Base-by-base conservation (phyloP, 345 rosid species). In the Lagerstroemia speciosa region DNA sequence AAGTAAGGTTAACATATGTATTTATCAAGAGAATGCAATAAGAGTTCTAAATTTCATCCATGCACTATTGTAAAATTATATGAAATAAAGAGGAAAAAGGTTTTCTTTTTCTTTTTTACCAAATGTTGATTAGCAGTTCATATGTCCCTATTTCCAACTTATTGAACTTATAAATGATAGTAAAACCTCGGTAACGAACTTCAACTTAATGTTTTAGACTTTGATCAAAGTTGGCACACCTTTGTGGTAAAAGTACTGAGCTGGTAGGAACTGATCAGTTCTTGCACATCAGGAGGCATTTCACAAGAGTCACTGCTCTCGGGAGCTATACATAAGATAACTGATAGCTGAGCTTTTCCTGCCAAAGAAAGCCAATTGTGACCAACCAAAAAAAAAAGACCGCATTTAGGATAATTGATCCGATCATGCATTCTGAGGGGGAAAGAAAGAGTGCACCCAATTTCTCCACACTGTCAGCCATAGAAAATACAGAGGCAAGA, bases 181-280 rank as follows among this genome's bases (percentile, higher is more conserved):
- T 32, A 58, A 5, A 17, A n/a, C n/a, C n/a, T n/a, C n/a, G n/a
- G n/a, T n/a, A n/a, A n/a, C n/a, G n/a, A 45, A 12, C 50, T 1
- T 53, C 3, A 1, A 22, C 6, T 53, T 53, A n/a, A 53, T 8
- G 29, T 14, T 53, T 53, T n/a, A 24, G 8, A 53, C 7, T 24
- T 48, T 32, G 48, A 68, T 29, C 11, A 34, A 24, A n/a, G n/a
- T 9, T 53, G 24, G 85, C 96, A 76, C 79, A 89, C 92, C 84
- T 93, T 72, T 69, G 89, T 76, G 65, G 83, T 71, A 79, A 89
- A 89, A 80, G 91, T 85, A 87, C 86, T 80, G 89, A 93, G 85
- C 80, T 86, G 85, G 80, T 86, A 79, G 67, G 89, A 83, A 72
- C 77, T 70, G 19, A 85, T 72, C 43, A 93, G 81, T 69, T 87